Percentiles rank a stretch among this genome's conserved stretches.
Evolutionary conservation across 768 basidiomycete genomes (phyloP).

Genomic region (Favolaschia claudopus): DNA sequence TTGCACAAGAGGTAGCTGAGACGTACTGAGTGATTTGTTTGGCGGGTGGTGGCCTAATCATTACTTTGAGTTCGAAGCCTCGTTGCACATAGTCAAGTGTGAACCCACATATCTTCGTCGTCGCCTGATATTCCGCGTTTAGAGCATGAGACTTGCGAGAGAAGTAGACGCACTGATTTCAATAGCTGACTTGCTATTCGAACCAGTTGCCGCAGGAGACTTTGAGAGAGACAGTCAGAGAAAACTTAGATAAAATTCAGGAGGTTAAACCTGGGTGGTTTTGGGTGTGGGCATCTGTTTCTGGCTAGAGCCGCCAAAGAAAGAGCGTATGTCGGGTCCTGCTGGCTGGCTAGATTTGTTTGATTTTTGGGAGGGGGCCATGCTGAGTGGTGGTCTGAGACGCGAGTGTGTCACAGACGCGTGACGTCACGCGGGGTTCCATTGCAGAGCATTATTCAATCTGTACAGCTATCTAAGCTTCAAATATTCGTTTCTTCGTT

Average conservation of each 20-base stretch:
- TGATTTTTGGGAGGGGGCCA: slow-evolving; percentile 16
- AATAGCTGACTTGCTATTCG: slow-evolving; percentile 33
- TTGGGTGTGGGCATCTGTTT: slow-evolving; percentile 3
- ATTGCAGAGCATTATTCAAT: too few relatives aligned
- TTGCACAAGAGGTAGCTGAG: too few relatives aligned
- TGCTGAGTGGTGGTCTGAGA: not conserved
- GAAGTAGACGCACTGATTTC: slow-evolving; percentile 37
- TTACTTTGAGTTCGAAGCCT: too few relatives aligned
- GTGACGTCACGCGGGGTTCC: too few relatives aligned
- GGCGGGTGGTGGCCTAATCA: too few relatives aligned
- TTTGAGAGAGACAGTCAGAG: too few relatives aligned
- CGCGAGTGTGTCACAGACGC: slow-evolving; percentile 20
- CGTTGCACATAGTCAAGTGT: too few relatives aligned
- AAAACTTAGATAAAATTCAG: too few relatives aligned
- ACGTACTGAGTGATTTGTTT: too few relatives aligned
- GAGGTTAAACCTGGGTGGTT: too few relatives aligned
- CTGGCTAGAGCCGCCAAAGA: slow-evolving; percentile 40
- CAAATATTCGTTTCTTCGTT: too few relatives aligned
- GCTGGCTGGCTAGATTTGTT: slow-evolving; percentile 29
- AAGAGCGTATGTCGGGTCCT: slow-evolving; percentile 48
- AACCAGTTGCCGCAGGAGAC: not conserved
- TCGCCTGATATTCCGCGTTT: slow-evolving; percentile 29
- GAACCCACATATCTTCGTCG: slow-evolving; percentile 29
- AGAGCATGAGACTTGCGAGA: not conserved
- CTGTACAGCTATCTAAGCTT: too few relatives aligned